Evolutionary conservation across 768 basidiomycete genomes (phyloP).

Genomic region (Suillus brevipes): DNA sequence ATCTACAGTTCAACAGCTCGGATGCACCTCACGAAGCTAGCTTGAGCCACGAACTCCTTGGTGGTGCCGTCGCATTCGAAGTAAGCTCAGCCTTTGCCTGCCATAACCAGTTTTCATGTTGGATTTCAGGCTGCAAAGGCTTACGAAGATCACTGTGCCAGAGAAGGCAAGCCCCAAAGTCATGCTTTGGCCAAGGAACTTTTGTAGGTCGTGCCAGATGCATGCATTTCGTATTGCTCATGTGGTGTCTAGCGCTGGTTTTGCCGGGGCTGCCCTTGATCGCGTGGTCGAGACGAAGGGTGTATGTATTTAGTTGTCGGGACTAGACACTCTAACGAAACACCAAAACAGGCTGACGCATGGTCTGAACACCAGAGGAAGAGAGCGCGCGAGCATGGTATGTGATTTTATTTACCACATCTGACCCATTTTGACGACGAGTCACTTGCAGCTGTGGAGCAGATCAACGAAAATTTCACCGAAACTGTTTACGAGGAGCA

Average conservation of each 20-base stretch:
- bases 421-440: background rate
- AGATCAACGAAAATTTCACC: background rate
- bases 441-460: background rate
- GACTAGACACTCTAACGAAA: background rate
- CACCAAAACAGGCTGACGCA: background rate
- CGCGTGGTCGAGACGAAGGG: slow-evolving; percentile 16
- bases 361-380: slow-evolving; percentile 2
- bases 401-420: background rate
- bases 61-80: slow-evolving; percentile 13
- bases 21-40: slow-evolving; percentile 5
- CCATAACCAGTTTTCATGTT: background rate
- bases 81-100: background rate
- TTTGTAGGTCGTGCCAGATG: slow-evolving; percentile 4
- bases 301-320: slow-evolving; percentile 1
- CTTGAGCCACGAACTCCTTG: slow-evolving; percentile 9
- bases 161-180: slow-evolving; percentile 5
- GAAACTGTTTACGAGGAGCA: background rate
- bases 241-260: slow-evolving; percentile 5
- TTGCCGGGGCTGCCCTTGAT: slow-evolving; percentile 10
- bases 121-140: slow-evolving; percentile 13
- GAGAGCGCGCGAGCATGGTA: slow-evolving; percentile 2
- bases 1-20: background rate
- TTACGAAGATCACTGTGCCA: slow-evolving; percentile 12
- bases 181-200: slow-evolving; percentile 16
- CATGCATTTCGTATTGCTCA: background rate